These are phyloP conservation scores for Acacia melanoxylon DNA, from an alignment of 306 rosid species.

Conservation along the genomic window DNA sequence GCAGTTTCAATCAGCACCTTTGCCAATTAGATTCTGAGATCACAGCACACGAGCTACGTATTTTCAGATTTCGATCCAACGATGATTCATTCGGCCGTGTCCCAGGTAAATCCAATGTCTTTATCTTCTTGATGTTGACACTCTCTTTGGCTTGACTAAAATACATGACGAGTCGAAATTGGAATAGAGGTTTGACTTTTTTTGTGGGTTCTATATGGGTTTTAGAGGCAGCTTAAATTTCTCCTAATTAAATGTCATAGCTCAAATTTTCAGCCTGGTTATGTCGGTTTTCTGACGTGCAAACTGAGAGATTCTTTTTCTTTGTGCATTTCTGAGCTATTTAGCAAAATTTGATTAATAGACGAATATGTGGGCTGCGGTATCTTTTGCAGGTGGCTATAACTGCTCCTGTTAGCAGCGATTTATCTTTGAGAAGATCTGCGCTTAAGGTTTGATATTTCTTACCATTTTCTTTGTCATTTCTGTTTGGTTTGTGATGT, in stretches of 20 bases:
- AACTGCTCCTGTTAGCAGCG: slow-evolving; percentile 47
- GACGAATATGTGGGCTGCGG: slow-evolving; percentile 1
- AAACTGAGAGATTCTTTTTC: background rate
- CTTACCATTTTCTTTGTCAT: slow-evolving; percentile 12
- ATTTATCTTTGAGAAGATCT: slow-evolving; percentile 49
- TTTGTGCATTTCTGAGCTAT: background rate
- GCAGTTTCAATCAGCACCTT: background rate
- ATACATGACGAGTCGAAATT: slow-evolving; percentile 10
- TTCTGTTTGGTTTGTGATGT: background rate
- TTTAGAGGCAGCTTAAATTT: slow-evolving; percentile 8
- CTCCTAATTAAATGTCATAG: background rate
- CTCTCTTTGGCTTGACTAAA: background rate
- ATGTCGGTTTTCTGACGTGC: background rate
- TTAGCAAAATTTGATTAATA: slow-evolving; percentile 18
- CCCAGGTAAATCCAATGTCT: slow-evolving; percentile 38
- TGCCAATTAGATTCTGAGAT: background rate
- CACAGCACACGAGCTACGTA: background rate
- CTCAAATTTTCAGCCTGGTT: background rate
- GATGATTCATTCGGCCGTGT: slow-evolving; percentile 40
- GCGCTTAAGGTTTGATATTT: slow-evolving; percentile 43
- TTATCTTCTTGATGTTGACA: slow-evolving; percentile 13
- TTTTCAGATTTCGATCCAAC: slow-evolving; percentile 18
- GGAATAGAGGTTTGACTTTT: slow-evolving; percentile 14
- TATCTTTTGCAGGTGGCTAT: slow-evolving; percentile 33
- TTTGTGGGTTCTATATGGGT: background rate